Evolutionary conservation across 2,329 filamentous ascomycete genomes (phyloP), one percentile per base, ranked within the genome.

Genomic region (Trichoderma sp.): DNA sequence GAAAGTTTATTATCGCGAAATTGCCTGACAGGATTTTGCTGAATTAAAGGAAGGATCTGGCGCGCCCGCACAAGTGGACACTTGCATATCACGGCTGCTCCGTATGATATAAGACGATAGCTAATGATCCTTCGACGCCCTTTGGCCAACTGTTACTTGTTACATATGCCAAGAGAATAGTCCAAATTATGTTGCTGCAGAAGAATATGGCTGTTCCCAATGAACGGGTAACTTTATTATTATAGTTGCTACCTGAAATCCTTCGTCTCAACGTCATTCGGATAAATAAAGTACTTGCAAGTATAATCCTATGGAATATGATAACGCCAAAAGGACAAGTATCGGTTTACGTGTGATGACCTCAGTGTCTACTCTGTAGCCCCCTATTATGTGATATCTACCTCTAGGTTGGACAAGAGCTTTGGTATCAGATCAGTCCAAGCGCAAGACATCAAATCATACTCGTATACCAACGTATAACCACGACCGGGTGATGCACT

Each of bases 341-440:
- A 12, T n/a, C n/a, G 1, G n/a, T 47, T 9, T 47, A 21, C 8
- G n/a, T 51, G 1, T 21, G 4, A 3, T 51, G n/a, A 0, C n/a
- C 4, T 51, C 43, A 2, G n/a, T 12, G 1, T 3, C n/a, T 51
- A 51, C 4, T 51, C 9, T 21, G n/a, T 21, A 51, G 9, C n/a
- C n/a, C 11, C 8, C 9, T 51, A 21, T 9, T 51, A 51, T 51
- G n/a, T 21, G 43, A 21, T 0, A 21, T 21, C n/a, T 43, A n/a
- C 39, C 15, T 2, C 7, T 21, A 21, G 9, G n/a, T 21, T 21
- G 2, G n/a, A 2, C 43, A 51, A 51, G 43, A 51, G 43, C 43
- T 21, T 9, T n/a, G n/a, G 1, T 21, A 51, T 51, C 0, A 53
- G 4, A 24, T 53, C 21, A 0, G 47, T 53, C 47, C 8, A 53